Base-by-base conservation (phyloP, 345 rosid genomes). In the Citrus australasica region DNA sequence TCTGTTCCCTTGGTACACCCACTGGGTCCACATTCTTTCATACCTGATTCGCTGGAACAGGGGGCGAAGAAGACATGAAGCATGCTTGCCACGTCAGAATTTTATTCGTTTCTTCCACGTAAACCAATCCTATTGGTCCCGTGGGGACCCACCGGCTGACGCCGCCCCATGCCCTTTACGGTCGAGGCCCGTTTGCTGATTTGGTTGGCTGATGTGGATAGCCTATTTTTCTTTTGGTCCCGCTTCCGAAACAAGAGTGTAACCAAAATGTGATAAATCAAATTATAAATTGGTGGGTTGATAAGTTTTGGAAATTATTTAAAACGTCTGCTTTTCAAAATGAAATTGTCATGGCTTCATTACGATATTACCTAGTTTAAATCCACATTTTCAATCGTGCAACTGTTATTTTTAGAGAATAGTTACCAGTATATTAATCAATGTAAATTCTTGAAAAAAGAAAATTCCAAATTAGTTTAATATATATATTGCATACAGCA, bases 51-150 rank as follows among this genome's bases (percentile, higher is more conserved):
- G 35, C 58, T 42, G n/a, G 59, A 59, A 24, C 27, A 40, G 38
- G 64, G 58, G 56, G 63, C 21, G 46, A 33, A n/a, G 62, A 16
- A 32, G 73, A 11, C 56, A 55, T 59, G 62, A 51, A 62, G 60
- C 63, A 46, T 21, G 14, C 38, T 2, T 2, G 79, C 77, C 84
- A 84, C 85, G 79, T 80, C 85, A 68, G 78, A 69, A n/a, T 73
- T 82, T 77, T 7, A 65, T 27, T 28, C 66, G 16, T 84, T 80
- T 78, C 71, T 73, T 63, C 2, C 25, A 62, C 42, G 82, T 61
- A 81, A 83, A 68, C 35, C 4, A 56, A 8, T 9, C 21, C 48
- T 5, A 76, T 74, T 78, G 81, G 81, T 56, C 2, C 33, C 9
- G 0, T 5, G 6, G 3, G 25, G 58, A 58, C 40, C 72, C 68